Conservation (phyloP, 306 rosid species). For the Potentilla sterilis region DNA sequence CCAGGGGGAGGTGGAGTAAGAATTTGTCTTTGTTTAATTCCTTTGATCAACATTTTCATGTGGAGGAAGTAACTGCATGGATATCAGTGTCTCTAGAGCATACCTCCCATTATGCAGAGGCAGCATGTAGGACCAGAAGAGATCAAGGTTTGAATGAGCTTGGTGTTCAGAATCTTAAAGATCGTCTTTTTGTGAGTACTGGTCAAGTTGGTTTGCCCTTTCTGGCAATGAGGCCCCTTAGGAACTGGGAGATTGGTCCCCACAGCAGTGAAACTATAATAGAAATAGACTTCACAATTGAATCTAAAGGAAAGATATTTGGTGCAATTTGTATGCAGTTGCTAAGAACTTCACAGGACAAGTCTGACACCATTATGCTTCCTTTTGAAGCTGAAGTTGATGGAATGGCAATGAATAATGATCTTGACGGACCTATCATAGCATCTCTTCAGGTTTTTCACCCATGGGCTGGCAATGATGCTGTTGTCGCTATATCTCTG, state of each 20-base stretch:
- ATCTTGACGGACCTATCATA: slow-evolving; percentile 41
- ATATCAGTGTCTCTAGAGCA: slow-evolving; percentile 63
- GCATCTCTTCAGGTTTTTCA: slow-evolving; percentile 60
- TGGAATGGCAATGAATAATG: slow-evolving; percentile 30
- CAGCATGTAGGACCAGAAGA: slow-evolving; percentile 55
- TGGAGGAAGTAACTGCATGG: slow-evolving; percentile 76
- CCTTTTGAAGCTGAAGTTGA: slow-evolving; percentile 77
- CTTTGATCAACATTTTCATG: slow-evolving; percentile 64
- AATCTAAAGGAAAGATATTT: slow-evolving; percentile 56
- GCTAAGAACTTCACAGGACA: slow-evolving; percentile 62
- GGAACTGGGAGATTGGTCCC: slow-evolving; percentile 84
- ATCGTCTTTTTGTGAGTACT: slow-evolving; percentile 57
- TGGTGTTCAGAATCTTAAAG: slow-evolving; percentile 49
- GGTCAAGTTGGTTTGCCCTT: slow-evolving; percentile 57
- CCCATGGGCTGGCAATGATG: slow-evolving; percentile 44
- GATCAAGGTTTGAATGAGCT: slow-evolving; percentile 44
- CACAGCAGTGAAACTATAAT: slow-evolving; percentile 58
- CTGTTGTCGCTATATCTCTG: slow-evolving; percentile 50
- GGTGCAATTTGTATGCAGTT: slow-evolving; percentile 84
- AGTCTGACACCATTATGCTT: slow-evolving; percentile 63
- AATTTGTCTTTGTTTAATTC: slow-evolving; percentile 74
- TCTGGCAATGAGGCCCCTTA: slow-evolving; percentile 64
- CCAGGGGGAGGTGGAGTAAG: slow-evolving; percentile 73
- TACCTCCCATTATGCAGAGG: slow-evolving; percentile 58
- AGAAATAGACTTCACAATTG: slow-evolving; percentile 64